Evolutionary conservation across 164 flowering plant genomes (phyloP).

Genomic region (Santalum album): DNA sequence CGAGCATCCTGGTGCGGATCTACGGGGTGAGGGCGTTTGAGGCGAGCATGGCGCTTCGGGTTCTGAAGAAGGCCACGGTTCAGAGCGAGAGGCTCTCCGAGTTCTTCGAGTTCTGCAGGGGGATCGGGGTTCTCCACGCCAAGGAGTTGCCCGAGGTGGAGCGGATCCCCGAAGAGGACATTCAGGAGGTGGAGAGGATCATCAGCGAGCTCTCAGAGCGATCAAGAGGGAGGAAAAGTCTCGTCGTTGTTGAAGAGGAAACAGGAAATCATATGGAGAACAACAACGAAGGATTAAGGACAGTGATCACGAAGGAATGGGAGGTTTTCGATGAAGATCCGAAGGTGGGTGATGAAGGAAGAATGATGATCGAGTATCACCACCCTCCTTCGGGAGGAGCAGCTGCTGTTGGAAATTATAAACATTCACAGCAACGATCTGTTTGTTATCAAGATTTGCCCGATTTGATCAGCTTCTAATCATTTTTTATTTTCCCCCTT

Average conservation of each 20-base stretch:
- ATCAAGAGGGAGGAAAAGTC: background rate
- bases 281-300: too few relatives aligned
- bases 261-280: conserved; percentile 8
- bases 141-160: conserved; percentile 40
- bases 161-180: conserved; percentile 55
- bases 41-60: conserved; percentile 40
- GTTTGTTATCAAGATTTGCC: too few relatives aligned
- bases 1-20: conserved; percentile 30
- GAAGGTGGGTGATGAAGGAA: too few relatives aligned
- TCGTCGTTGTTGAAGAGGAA: too few relatives aligned
- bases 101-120: conserved; percentile 50
- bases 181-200: conserved; percentile 45
- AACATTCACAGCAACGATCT: too few relatives aligned
- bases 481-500: too few relatives aligned
- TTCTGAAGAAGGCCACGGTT: conserved; percentile 39
- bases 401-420: too few relatives aligned
- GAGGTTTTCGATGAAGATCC: conserved; percentile 62
- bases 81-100: conserved; percentile 43
- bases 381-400: too few relatives aligned
- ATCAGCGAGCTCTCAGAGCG: conserved; percentile 25
- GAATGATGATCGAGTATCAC: background rate
- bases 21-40: conserved; percentile 33
- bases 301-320: conserved; percentile 56
- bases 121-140: conserved; percentile 44
- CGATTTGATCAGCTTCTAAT: too few relatives aligned